Evolutionary conservation across 768 basidiomycete genomes (phyloP), one percentile per base, ranked within the genome.

Genomic region (Coprinellus aureogranulatus): DNA sequence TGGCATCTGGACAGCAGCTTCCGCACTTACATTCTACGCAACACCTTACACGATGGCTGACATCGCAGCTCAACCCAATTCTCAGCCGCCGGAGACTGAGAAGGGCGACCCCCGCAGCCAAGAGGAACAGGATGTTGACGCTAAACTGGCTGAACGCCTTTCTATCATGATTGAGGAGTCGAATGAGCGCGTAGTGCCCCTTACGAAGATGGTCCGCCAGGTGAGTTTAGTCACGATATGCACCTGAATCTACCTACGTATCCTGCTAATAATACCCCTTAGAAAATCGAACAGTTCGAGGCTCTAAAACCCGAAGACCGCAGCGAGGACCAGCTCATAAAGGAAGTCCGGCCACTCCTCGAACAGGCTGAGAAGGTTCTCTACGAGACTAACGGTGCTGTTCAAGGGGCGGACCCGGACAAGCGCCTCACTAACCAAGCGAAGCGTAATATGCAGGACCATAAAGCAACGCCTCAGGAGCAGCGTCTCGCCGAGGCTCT

Each of bases 401-500:
- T 75, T 44, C 67, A 63, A 11, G 75, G 74, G 10, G 71, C 74
- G 5, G 74, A 75, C 18, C 41, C 41, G 5, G 41, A 44, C 18
- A 44, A 44, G 18, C 41, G 41, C 41, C 20, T 44, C 8, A 53
- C 74, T 72, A 71, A 73, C 59, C 67, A 66, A 48, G 73, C 74
- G 11, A 68, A 70, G 59, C 63, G 72, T 14, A 70, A 73, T 50
- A 62, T 64, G 61, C 64, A 68, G 31, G 72, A 75, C 44, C 75
- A 75, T 58, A 70, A 65, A 31, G 75, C 75, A 10, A 66, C 72
- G 0, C 70, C 72, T 2, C 69, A 75, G 41, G 75, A 76, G 45
- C 72, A 75, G 49, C 67, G 74, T 5, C 70, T 76, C 44, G 73
- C 73, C 1, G 72, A 75, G 52, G 71, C 72, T 4, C 57, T 76